Evolutionary conservation across 345 rosid species (phyloP).

Genomic region (Citrus maxima): DNA sequence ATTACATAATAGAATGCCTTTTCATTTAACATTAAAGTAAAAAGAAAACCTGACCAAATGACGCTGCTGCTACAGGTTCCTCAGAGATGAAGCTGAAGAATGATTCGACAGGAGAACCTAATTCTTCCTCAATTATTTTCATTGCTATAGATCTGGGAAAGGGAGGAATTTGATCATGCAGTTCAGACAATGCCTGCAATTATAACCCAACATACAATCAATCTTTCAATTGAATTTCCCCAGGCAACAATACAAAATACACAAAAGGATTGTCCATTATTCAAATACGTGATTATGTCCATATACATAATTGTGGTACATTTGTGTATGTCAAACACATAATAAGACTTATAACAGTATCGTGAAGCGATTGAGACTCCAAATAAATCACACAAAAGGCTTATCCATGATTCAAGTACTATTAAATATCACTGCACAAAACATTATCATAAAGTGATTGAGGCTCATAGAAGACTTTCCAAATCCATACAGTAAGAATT

Average conservation of each 20-base stretch:
- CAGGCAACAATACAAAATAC: background rate
- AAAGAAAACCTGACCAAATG: slow-evolving; percentile 87
- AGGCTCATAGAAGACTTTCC: background rate
- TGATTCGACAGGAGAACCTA: slow-evolving; percentile 73
- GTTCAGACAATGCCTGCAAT: slow-evolving; percentile 86
- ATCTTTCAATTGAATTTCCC: background rate
- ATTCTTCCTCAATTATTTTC: slow-evolving; percentile 83
- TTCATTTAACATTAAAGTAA: background rate
- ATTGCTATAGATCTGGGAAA: slow-evolving; percentile 67
- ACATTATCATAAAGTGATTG: background rate
- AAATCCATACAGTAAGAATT: background rate
- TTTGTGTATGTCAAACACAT: background rate
- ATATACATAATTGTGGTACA: background rate
- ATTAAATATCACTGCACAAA: background rate
- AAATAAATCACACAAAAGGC: background rate
- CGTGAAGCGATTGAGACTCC: background rate
- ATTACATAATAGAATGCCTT: background rate
- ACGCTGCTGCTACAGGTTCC: slow-evolving; percentile 92
- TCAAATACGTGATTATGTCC: background rate
- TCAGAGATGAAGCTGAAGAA: slow-evolving; percentile 68
- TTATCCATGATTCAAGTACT: background rate
- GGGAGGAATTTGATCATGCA: slow-evolving; percentile 89
- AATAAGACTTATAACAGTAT: background rate
- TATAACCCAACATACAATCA: slow-evolving; percentile 10
- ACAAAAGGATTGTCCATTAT: background rate